Evolutionary conservation across 1,284 basidiomycete genomes (phyloP), one percentile per base, ranked within the genome.

Genomic region (Trichosporon asahii): DNA sequence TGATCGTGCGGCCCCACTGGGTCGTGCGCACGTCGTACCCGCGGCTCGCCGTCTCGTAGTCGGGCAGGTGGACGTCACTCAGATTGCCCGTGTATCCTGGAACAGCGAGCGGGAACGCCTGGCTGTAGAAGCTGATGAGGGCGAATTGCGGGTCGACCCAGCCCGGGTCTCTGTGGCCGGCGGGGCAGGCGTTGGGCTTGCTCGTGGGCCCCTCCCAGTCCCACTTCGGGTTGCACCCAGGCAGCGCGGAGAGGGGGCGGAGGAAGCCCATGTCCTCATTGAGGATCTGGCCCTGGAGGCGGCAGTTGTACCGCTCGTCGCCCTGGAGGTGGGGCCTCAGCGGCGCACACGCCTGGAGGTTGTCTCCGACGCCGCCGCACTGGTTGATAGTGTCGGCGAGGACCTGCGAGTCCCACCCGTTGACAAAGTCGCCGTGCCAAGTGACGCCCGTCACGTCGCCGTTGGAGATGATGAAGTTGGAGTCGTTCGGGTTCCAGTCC

Each of bases 141-240:
- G 57, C 57, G 57, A 61, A 61, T 31, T 61, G 57, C 3, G 57
- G 57, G 57, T 61, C 57, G 29, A 61, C 57, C 63, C 61, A 70
- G 8, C 67, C 72, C n/a, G 72, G 72, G 29, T 66, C 40, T n/a
- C 23, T 40, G 46, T 40, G 35, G 18, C 40, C 49, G 49, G 15
- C 25, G 40, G 40, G 33, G 68, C 68, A 68, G 61, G 57, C 23
- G 2, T 7, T 66, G 29, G 71, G 72, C 69, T 73, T 73, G 29
- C 9, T 23, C 46, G 61, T 37, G 8, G 65, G 65, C 2, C 63
- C 64, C 27, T 66, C 66, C 60, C 55, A 65, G 33, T 57, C 57
- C 72, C 72, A 73, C 25, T 27, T 33, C 7, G 66, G 63, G 69
- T 73, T 73, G 69, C 72, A 73, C 12, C 72, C 72, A 0, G 69